Conservation (phyloP, 2,329 filamentous ascomycete genomes). For the Fusarium buharicum region DNA sequence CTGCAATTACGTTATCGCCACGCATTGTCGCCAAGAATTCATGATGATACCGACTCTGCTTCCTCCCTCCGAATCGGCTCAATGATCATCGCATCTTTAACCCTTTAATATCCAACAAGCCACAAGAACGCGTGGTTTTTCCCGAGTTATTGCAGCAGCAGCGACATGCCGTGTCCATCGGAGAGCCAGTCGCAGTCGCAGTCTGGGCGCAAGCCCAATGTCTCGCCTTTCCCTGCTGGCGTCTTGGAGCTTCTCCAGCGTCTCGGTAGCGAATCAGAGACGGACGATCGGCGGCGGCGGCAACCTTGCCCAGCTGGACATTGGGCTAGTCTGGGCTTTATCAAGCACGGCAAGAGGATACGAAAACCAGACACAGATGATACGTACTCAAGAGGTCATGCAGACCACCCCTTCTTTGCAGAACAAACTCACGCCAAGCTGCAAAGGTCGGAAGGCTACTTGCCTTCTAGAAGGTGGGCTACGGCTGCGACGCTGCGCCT, state of each 20-base stretch:
- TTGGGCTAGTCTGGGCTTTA: slow-evolving; percentile 18
- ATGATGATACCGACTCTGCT: background rate
- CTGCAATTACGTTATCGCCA: slow-evolving; percentile 8
- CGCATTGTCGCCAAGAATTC: slow-evolving; percentile 7
- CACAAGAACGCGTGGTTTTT: slow-evolving; percentile 24
- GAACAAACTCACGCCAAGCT: slow-evolving; percentile 1
- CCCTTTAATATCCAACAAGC: slow-evolving; percentile 10
- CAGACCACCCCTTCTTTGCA: background rate
- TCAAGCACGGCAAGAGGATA: background rate
- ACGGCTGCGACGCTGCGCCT: slow-evolving; percentile 38
- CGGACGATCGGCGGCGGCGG: slow-evolving; percentile 30
- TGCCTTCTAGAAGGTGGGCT: slow-evolving; percentile 40
- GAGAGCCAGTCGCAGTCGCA: slow-evolving; percentile 7
- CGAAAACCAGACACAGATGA: background rate
- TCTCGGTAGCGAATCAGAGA: slow-evolving; percentile 50
- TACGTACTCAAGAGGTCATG: background rate
- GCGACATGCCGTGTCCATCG: background rate
- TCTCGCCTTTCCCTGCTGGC: slow-evolving; percentile 37
- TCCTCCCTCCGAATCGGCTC: slow-evolving; percentile 2
- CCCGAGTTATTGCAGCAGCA: too few relatives aligned
- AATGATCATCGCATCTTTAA: background rate
- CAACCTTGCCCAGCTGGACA: slow-evolving; percentile 48
- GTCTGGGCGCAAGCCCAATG: slow-evolving; percentile 33
- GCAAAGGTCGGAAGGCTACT: background rate
- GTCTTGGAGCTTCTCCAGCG: slow-evolving; percentile 41